These are phyloP conservation scores for Parietichytrium sp. DNA, from an alignment of 108 stramenopile genomes.

Conservation along the genomic window DNA sequence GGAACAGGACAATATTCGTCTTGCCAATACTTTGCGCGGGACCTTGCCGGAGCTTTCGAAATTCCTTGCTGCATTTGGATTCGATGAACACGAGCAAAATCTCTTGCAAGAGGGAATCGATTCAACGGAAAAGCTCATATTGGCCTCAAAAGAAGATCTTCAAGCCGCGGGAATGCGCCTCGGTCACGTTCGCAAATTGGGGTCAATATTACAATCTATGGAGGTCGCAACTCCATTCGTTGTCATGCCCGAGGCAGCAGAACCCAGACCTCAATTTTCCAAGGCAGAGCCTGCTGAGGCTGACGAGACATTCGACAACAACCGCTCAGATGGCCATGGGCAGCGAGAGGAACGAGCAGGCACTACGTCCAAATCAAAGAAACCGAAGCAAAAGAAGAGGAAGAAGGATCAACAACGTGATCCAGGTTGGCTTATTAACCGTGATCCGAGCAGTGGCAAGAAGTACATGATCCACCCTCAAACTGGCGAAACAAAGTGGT, in stretches of 20 bases:
- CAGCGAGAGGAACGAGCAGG: background rate
- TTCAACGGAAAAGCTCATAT: constrained; percentile 33
- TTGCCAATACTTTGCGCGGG: background rate
- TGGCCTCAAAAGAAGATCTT: background rate
- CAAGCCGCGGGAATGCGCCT: background rate
- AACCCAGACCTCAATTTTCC: background rate
- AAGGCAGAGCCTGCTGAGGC: background rate
- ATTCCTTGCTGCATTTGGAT: background rate
- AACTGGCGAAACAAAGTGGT: constrained; percentile 31
- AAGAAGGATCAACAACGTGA: no score
- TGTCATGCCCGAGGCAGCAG: background rate
- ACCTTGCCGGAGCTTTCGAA: background rate
- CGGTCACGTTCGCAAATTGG: background rate
- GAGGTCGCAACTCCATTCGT: background rate
- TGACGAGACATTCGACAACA: background rate
- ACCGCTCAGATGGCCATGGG: background rate
- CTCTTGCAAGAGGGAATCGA: constrained; percentile 2
- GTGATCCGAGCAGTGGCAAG: background rate
- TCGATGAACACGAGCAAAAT: background rate
- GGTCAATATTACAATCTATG: background rate
- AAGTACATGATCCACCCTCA: constrained; percentile 29
- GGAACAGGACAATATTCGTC: background rate
- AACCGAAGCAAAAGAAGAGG: no score
- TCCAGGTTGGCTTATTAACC: background rate
- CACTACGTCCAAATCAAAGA: background rate